phyloP scores from a whole-genome alignment of 2,329 filamentous ascomycete genomes.

The Beauveria bassiana region DNA sequence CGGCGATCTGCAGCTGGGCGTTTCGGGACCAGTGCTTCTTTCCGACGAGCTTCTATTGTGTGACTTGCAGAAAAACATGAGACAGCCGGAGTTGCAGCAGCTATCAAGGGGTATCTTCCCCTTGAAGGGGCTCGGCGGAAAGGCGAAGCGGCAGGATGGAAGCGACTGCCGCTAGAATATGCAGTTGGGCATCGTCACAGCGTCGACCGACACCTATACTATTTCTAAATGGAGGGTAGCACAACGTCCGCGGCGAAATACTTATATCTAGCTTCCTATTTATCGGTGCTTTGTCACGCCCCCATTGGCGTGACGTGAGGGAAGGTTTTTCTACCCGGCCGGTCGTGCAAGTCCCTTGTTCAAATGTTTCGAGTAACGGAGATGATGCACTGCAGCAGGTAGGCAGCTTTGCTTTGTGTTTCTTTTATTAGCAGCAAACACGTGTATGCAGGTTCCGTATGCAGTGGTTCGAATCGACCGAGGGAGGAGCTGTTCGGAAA shows the following conservation, averaged over 20 bases:
- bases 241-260: background rate
- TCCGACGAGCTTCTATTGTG: background rate
- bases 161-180: background rate
- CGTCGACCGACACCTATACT: background rate
- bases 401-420: background rate
- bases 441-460: background rate
- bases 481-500: background rate
- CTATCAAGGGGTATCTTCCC: background rate
- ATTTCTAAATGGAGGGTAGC: background rate
- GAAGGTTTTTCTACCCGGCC: background rate
- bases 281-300: background rate
- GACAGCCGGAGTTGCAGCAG: background rate
- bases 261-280: background rate
- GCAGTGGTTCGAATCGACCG: background rate
- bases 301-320: background rate
- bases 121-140: background rate
- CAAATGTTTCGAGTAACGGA: background rate
- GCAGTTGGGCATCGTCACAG: background rate
- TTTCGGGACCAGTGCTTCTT: background rate
- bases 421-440: background rate
- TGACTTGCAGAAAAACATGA: background rate
- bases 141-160: background rate
- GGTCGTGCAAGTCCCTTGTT: background rate
- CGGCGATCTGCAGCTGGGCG: constrained; percentile 1
- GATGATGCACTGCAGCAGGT: background rate